phyloP scores from a whole-genome alignment of 495 filamentous ascomycete genomes.

The Rusavskia elegans region DNA sequence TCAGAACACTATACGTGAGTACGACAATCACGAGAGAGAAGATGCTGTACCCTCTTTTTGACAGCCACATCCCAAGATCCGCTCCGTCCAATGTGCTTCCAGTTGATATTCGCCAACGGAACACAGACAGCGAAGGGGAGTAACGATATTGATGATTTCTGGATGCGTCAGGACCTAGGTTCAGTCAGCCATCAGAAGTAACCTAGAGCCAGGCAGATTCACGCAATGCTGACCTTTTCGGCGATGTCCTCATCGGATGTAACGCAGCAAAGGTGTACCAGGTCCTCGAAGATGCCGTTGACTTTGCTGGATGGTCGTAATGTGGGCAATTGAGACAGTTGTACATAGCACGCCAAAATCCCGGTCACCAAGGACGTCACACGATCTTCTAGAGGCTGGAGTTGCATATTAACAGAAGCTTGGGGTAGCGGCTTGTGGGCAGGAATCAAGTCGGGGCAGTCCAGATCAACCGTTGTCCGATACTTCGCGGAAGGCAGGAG shows the following conservation, averaged over 20 bases:
- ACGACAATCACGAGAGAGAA: neutral
- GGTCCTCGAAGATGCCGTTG: slow-evolving; percentile 19
- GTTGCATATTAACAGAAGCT: neutral
- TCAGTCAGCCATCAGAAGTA: neutral
- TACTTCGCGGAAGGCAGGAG: too few relatives aligned
- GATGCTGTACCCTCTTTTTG: slow-evolving; percentile 5
- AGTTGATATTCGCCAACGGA: slow-evolving; percentile 23
- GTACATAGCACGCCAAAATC: slow-evolving; percentile 4
- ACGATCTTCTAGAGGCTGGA: neutral
- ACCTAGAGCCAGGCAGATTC: neutral
- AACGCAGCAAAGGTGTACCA: slow-evolving; percentile 20
- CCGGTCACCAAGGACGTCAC: neutral
- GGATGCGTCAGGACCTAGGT: slow-evolving; percentile 16
- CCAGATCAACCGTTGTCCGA: too few relatives aligned
- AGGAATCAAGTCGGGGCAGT: too few relatives aligned
- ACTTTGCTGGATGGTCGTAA: slow-evolving; percentile 17
- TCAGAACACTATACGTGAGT: neutral
- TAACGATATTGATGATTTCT: slow-evolving; percentile 10
- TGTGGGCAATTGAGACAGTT: slow-evolving; percentile 1
- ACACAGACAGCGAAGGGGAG: slow-evolving; percentile 19
- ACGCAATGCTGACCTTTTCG: slow-evolving; percentile 1
- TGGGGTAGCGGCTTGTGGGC: neutral
- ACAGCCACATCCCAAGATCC: slow-evolving; percentile 9
- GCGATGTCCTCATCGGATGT: slow-evolving; percentile 3
- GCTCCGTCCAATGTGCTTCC: slow-evolving; percentile 22